Conservation (phyloP, 306 rosid species). For the Luffa aegyptiaca region DNA sequence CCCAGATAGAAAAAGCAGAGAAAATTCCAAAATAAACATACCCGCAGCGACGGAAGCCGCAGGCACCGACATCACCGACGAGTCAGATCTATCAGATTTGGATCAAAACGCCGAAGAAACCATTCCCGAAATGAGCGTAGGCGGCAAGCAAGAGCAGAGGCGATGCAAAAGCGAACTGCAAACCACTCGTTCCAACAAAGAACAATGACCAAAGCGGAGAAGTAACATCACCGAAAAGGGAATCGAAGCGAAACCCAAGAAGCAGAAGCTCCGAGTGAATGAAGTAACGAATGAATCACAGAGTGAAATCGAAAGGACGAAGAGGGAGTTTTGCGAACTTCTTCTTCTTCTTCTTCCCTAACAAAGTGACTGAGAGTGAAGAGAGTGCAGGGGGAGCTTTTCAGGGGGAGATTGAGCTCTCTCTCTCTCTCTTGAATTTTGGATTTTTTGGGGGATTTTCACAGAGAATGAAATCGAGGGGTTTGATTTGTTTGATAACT, state of each 20-base stretch:
- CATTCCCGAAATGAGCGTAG: slow-evolving; percentile 19
- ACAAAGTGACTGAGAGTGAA: slow-evolving; percentile 5
- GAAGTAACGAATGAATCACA: slow-evolving; percentile 13
- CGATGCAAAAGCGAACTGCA: slow-evolving; percentile 15
- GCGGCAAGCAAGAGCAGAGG: background rate
- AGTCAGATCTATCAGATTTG: slow-evolving; percentile 43
- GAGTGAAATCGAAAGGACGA: slow-evolving; percentile 19
- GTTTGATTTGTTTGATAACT: background rate
- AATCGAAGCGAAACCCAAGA: background rate
- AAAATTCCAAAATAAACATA: slow-evolving; percentile 8
- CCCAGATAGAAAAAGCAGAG: background rate
- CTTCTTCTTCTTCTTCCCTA: background rate
- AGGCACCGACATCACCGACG: slow-evolving; percentile 38
- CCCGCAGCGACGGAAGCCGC: slow-evolving; percentile 25
- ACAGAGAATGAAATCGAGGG: background rate
- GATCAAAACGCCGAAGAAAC: slow-evolving; percentile 33
- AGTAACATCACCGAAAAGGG: slow-evolving; percentile 23
- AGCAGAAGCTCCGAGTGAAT: background rate
- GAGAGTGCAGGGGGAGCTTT: slow-evolving; percentile 19
- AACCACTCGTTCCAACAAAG: background rate
- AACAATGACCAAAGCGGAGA: slow-evolving; percentile 5
- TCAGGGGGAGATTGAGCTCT: background rate
- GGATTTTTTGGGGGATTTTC: background rate
- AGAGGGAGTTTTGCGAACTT: background rate
- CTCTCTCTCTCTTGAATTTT: background rate